Conservation (phyloP, 441 rosid genomes). For the Francoa sonchifolia region DNA sequence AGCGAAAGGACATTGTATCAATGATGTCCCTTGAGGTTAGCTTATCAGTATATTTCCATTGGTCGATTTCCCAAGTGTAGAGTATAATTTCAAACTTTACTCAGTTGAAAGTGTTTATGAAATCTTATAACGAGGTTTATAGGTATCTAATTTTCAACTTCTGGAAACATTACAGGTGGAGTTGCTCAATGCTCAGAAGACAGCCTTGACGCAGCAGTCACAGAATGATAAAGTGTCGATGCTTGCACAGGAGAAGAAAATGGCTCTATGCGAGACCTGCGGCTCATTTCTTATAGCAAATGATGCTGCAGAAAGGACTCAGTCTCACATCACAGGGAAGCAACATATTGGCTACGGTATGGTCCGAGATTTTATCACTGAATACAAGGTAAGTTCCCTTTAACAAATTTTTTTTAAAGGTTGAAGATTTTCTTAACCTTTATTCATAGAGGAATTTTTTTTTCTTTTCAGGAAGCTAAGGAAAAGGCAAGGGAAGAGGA, state of each 20-base stretch:
- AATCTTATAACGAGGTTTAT: too few relatives aligned
- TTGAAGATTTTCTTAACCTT: not conserved
- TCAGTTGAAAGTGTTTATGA: too few relatives aligned
- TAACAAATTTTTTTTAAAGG: conserved; percentile 1
- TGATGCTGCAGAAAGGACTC: conserved; percentile 93
- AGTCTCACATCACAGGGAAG: conserved; percentile 89
- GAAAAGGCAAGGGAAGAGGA: conserved; percentile 84
- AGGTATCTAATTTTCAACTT: conserved; percentile 1
- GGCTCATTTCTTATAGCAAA: conserved; percentile 92
- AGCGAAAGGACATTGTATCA: too few relatives aligned
- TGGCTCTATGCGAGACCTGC: conserved; percentile 92
- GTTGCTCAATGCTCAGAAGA: conserved; percentile 63
- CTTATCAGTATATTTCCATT: not conserved
- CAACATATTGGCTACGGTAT: conserved; percentile 94
- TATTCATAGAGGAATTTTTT: conserved; percentile 8
- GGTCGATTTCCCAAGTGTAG: not conserved
- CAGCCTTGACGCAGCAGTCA: conserved; percentile 44
- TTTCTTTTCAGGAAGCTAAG: conserved; percentile 47
- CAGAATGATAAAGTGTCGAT: conserved; percentile 59
- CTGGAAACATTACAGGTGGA: conserved; percentile 50
- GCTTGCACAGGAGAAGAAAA: conserved; percentile 86
- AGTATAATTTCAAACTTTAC: not conserved
- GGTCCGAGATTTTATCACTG: conserved; percentile 86
- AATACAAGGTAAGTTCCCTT: conserved; percentile 47
- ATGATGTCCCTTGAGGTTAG: not conserved